phyloP scores from a whole-genome alignment of 2,329 filamentous ascomycete species.

The Rhynchosporium secalis region DNA sequence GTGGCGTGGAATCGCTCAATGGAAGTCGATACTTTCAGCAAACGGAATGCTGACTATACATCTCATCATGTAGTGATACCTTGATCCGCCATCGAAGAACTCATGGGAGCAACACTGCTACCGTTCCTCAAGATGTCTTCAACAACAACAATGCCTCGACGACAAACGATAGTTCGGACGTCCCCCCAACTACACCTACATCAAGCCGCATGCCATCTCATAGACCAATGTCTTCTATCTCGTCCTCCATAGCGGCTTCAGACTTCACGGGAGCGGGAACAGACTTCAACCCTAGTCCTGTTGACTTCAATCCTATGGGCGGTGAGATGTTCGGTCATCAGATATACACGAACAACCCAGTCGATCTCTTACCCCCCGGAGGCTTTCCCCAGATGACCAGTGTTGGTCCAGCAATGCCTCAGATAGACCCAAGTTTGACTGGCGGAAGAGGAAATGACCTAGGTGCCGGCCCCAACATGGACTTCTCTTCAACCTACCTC shows the following conservation, averaged over 20 bases:
- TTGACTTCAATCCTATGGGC: slow-evolving; percentile 5
- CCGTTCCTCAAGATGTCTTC: slow-evolving; percentile 13
- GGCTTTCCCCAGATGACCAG: background rate
- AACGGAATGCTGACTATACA: background rate
- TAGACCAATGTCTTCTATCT: background rate
- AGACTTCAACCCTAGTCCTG: slow-evolving; percentile 2
- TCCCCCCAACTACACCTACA: background rate
- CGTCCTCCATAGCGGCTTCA: background rate
- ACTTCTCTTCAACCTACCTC: slow-evolving; percentile 6
- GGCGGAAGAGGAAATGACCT: background rate
- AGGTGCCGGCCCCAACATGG: slow-evolving; percentile 1
- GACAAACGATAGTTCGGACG: background rate
- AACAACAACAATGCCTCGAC: slow-evolving; percentile 12
- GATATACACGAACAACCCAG: background rate
- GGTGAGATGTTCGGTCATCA: slow-evolving; percentile 4
- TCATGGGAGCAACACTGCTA: slow-evolving; percentile 12
- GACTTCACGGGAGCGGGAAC: background rate
- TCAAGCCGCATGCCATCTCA: background rate
- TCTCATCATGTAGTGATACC: slow-evolving; percentile 9
- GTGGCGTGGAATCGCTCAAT: background rate
- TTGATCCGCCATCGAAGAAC: slow-evolving; percentile 16
- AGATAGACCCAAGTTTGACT: slow-evolving; percentile 13
- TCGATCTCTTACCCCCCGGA: background rate
- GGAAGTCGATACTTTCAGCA: background rate
- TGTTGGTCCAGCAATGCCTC: background rate